phyloP scores from a whole-genome alignment of 2,329 filamentous ascomycete genomes.

The Sporothrix pallida region DNA sequence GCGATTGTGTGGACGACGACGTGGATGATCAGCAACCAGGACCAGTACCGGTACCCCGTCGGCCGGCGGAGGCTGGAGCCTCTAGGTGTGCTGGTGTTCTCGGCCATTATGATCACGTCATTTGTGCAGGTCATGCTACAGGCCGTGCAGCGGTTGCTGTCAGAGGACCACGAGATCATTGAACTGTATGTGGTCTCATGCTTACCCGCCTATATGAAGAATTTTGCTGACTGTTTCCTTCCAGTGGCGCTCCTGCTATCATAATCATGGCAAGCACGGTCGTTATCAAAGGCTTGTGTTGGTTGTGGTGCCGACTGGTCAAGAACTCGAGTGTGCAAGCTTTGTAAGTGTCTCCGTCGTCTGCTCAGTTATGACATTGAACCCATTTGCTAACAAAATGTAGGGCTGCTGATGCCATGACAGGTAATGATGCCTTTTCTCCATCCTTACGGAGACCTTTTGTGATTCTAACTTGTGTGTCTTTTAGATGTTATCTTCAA shows the following conservation, averaged over 20 bases:
- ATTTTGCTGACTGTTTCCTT: not conserved
- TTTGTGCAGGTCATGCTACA: slow-evolving; percentile 79
- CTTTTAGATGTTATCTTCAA: slow-evolving; percentile 79
- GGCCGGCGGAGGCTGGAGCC: slow-evolving; percentile 77
- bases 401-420: slow-evolving; percentile 44
- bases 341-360: slow-evolving; percentile 52
- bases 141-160: slow-evolving; percentile 68
- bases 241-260: slow-evolving; percentile 68
- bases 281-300: slow-evolving; percentile 79
- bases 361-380: not conserved
- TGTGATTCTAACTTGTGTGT: not conserved
- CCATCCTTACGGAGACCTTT: not conserved
- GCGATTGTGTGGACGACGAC: slow-evolving; percentile 82
- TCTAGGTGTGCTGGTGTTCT: slow-evolving; percentile 80
- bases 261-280: slow-evolving; percentile 82
- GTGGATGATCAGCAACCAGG: slow-evolving; percentile 72
- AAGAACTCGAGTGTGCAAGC: slow-evolving; percentile 87
- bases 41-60: slow-evolving; percentile 79
- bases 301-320: slow-evolving; percentile 86
- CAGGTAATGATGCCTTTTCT: slow-evolving; percentile 24
- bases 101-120: slow-evolving; percentile 83
- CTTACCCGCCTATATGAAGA: not conserved
- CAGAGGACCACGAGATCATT: slow-evolving; percentile 70
- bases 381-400: slow-evolving; percentile 13
- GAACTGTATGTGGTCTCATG: slow-evolving; percentile 54